These are phyloP conservation scores for rapeseed (Brassica napus) DNA, from an alignment of 345 rosid species.

Conservation along the genomic window Da-Ae NC_063444.1:6936001-6936500, in stretches of 20 bases:
- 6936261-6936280: not conserved
- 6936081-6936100: not conserved
- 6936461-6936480: not conserved
- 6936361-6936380: not conserved
- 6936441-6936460: not conserved
- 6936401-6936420: not conserved
- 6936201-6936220: not conserved
- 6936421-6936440: not conserved
- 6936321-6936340: not conserved
- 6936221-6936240: not conserved
- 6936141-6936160: not conserved
- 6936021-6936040: not conserved
- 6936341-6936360: not conserved
- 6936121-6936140: not conserved
- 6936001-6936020: not conserved
- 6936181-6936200: not conserved
- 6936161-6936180: not conserved
- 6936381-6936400: not conserved
- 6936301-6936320: not conserved
- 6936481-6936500: not conserved
- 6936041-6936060: not conserved
- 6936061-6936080: not conserved
- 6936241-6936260: not conserved
- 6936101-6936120: not conserved
- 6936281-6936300: not conserved